Base-by-base conservation (phyloP, 371 early-diverging fungal genomes). In the Parasitella parasitica region DNA sequence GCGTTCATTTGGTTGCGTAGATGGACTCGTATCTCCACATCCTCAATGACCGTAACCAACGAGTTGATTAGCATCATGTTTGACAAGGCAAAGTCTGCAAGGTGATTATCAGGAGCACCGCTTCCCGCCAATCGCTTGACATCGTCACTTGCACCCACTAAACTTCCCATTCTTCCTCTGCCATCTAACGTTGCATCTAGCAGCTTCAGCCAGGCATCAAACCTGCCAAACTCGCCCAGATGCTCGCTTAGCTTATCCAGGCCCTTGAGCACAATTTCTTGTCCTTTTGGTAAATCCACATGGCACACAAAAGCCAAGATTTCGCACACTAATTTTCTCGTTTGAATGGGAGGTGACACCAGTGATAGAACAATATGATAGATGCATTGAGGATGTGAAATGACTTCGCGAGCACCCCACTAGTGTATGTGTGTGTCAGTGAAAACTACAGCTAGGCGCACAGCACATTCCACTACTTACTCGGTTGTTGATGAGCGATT, bases 21-120 rank as follows among this genome's bases (percentile, higher is more conserved):
- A 61, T 94, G 90, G 16, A 90, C 83, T 28, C 94, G 82, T 24
- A 88, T 61, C 49, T 92, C 92, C 5, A 89, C 85, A 61, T 93
- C 90, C 48, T 91, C 91, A 7, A 89, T 84, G 1, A 91, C 90
- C 22, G 85, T 85, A 7, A 94, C 84, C 0, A 94, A 69, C 0
- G 92, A 90, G 63, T 94, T 94, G 66, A 94, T 84, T 26, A 94
- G 77, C 64, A 94, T 89, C 80, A 94, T 85, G 64, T 90, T 91
- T 16, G 93, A 90, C 27, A 94, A 71, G 62, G 85, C 89, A 53
- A 91, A 93, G 67, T 94, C 94, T 22, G 83, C 83, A 36, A 94
- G 67, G n/a, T 93, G 91, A 26, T 81, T 82, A 59, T 94, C 94
- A 9, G 84, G 79, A 13, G 86, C 83, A 34, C 73, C 72, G 35